Evolutionary conservation across 2,329 filamentous ascomycete species (phyloP), one percentile per base, ranked within the genome.

Genomic region (Aspergillus tamarii): DNA sequence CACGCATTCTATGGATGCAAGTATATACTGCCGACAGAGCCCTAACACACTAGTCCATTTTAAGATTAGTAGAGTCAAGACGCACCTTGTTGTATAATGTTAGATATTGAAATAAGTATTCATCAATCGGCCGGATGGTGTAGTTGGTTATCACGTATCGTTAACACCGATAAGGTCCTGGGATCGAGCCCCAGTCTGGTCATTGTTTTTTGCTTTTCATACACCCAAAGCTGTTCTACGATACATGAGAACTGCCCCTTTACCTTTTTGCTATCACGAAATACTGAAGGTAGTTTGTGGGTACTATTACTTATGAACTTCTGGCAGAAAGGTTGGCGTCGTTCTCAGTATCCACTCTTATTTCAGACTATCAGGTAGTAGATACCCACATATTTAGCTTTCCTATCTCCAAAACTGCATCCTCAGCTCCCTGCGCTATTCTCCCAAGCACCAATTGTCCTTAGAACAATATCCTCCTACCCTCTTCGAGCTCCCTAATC

Each of bases 401-500:
- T 11, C 23, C 23, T n/a, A 28, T 10, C 4, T 34, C 28, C 19
- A 32, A 10, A 32, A 12, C 9, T 32, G 14, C 48, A 50, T 12
- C 9, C 28, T n/a, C 4, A 52, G 19, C 2, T 32, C 16, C 1
- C 28, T 32, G 2, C 3, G 9, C 5, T 7, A 9, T 34, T n/a
- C 4, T 14, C 19, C 8, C 28, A 32, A 52, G 4, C 11, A 2
- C 2, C 30, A 32, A 2, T 7, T 12, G 9, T 8, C 7, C 11
- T 39, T 14, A 55, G n/a, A 55, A 21, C 1, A 77, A 65, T 41
- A 78, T 74, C 43, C 72, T 75, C 36, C 72, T 70, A 2, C 77
- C 78, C n/a, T 69, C 71, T 60, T 81, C 76, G 16, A 87, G 72
- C 10, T 79, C 82, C 32, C 77, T 67, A 1, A 87, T 79, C 60